phyloP scores from a whole-genome alignment of 345 rosid genomes.

The Corchorus capsularis region DNA sequence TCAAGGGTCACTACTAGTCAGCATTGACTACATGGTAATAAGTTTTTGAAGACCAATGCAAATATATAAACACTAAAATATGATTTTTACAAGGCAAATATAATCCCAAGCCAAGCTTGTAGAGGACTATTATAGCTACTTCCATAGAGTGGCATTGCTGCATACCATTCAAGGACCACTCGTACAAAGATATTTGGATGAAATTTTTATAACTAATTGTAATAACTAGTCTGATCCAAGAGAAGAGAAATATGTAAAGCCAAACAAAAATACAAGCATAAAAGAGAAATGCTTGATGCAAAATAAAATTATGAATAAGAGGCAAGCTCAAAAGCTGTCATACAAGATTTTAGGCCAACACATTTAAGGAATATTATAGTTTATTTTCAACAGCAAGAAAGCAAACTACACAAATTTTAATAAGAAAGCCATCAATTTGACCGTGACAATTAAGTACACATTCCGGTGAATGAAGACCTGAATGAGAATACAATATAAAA shows the following conservation, averaged over 20 bases:
- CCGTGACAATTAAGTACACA: not conserved
- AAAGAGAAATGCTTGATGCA: not conserved
- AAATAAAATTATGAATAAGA: not conserved
- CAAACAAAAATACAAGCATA: not conserved
- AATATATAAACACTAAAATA: not conserved
- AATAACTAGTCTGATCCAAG: not conserved
- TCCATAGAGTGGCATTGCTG: no score
- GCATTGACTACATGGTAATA: not conserved
- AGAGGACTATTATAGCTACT: not conserved
- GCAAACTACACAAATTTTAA: not conserved
- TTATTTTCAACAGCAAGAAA: not conserved
- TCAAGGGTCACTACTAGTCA: not conserved
- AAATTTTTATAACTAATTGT: not conserved
- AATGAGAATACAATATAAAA: not conserved
- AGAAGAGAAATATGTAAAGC: not conserved
- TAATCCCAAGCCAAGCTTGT: not conserved
- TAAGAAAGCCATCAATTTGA: not conserved
- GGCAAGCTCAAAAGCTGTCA: not conserved
- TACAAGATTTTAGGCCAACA: not conserved
- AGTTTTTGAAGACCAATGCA: not conserved
- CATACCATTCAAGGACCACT: not conserved
- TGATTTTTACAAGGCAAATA: not conserved
- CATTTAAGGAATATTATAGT: not conserved
- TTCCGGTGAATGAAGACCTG: not conserved
- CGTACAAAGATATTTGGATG: not conserved